phyloP scores from a whole-genome alignment of 1,284 basidiomycete species.

The Phlebopus sp. region DNA sequence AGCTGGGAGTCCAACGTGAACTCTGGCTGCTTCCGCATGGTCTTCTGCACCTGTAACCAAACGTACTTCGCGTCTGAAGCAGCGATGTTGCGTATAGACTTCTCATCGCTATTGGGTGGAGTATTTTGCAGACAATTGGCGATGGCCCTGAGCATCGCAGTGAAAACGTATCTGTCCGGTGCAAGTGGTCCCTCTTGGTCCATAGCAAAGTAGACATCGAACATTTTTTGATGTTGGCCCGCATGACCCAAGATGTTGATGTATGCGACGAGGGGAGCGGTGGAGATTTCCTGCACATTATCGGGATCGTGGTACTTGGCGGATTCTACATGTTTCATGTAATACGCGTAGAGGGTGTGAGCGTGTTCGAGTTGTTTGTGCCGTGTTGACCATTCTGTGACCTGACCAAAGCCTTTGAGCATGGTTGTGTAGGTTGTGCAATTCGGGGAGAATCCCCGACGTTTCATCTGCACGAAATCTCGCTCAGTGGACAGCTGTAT shows the following conservation, averaged over 20 bases:
- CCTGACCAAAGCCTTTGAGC: conserved; percentile 55
- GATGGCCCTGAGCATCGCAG: conserved; percentile 59
- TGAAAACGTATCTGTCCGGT: conserved; percentile 56
- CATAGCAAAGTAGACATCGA: conserved; percentile 69
- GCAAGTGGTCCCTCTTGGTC: conserved; percentile 54
- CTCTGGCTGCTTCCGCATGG: conserved; percentile 40
- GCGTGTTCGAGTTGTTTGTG: conserved; percentile 59
- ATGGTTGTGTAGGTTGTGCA: conserved; percentile 64
- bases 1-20: conserved; percentile 52
- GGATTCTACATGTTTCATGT: conserved; percentile 44
- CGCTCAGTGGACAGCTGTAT: conserved; percentile 3
- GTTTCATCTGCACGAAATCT: conserved; percentile 61
- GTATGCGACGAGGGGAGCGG: conserved; percentile 53
- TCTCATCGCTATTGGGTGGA: conserved; percentile 18
- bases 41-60: conserved; percentile 61
- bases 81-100: conserved; percentile 15
- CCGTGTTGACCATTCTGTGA: conserved; percentile 55
- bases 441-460: conserved; percentile 67
- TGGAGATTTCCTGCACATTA: conserved; percentile 42
- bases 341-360: conserved; percentile 56
- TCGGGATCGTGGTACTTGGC: conserved; percentile 46
- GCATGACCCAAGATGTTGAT: conserved; percentile 60
- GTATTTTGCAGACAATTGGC: conserved; percentile 23
- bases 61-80: conserved; percentile 61
- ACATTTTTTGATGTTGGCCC: conserved; percentile 57